Evolutionary conservation across 148 eudicot species (phyloP), one percentile per base, ranked within the genome.

Genomic region (Vaccinium myrtillus): DNA sequence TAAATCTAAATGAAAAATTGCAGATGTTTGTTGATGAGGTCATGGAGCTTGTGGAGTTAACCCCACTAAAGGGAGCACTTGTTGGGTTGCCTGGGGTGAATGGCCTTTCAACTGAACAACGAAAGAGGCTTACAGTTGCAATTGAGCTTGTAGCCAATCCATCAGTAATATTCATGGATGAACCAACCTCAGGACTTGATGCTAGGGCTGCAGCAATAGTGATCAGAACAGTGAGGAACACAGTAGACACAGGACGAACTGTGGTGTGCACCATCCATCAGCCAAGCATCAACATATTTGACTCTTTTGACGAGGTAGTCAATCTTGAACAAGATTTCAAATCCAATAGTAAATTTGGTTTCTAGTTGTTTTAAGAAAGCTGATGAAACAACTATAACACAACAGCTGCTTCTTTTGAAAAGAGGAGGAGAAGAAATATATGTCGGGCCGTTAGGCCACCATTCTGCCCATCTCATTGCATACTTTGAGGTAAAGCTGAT

Each of bases 371-470:
- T 19, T 61, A 21, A 50, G 56, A 81, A 65, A 23, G 49, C 18
- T 46, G 8, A 36, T 19, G 50, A 6, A 51, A 70, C 9, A 43
- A 51, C 11, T 16, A 4, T 51, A 6, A 74, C 78, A 6, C 46
- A 86, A 88, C 90, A 92, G 94, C 83, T 92, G 21, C 75, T 92
- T 1, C 88, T 92, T 18, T 36, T 92, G 65, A 90, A 89, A 85
- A 83, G 90, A 84, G 94, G 94, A 82, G 92, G 94, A 2, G 89
- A 90, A 86, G 91, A 90, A 67, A 92, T 92, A 83, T 92, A 92
- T 49, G 89, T 89, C 0, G 94, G 92, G 51, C 91, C 90, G 13
- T 81, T 92, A 55, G 94, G 94, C 39, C 87, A 75, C 27, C 90
- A 85, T 70, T 89, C 90, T 53, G 67, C 55, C 39, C 71, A 89